Conservation (phyloP, 2,329 filamentous ascomycete species). For the Dactylellina haptotyla region DNA sequence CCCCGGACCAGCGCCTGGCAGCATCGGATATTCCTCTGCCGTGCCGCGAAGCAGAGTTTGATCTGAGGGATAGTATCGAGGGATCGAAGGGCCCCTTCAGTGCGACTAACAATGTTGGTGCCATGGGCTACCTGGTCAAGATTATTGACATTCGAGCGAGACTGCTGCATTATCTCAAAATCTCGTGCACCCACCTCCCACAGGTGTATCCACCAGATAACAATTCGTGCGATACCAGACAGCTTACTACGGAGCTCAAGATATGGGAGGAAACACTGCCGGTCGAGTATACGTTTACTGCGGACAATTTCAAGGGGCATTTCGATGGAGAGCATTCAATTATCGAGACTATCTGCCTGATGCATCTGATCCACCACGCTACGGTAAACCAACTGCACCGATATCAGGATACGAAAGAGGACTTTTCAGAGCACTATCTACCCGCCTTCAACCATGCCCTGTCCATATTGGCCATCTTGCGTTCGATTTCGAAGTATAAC, state of each 20-base stretch:
- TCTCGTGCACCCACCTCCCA: constrained; percentile 43
- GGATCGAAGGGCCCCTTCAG: constrained; percentile 18
- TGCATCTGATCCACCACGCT: constrained; percentile 45
- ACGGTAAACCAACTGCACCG: constrained; percentile 50
- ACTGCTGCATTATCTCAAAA: constrained; percentile 43
- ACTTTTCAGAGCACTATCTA: constrained; percentile 44
- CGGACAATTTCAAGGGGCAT: constrained; percentile 52
- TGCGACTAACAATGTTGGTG: constrained; percentile 27
- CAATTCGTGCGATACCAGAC: constrained; percentile 34
- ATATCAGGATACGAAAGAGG: constrained; percentile 46
- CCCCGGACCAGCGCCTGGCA: constrained; percentile 36
- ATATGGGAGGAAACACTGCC: constrained; percentile 52
- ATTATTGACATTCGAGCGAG: constrained; percentile 41
- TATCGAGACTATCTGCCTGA: constrained; percentile 50
- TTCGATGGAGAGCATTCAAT: constrained; percentile 49
- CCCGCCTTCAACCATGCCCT: constrained; percentile 44
- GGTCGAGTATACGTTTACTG: constrained; percentile 35
- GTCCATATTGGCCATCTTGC: constrained; percentile 35
- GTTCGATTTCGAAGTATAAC: constrained; percentile 46
- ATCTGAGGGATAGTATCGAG: constrained; percentile 29
- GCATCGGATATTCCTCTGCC: constrained; percentile 50
- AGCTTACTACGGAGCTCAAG: constrained; percentile 39
- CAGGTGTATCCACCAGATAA: constrained; percentile 40
- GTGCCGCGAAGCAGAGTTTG: constrained; percentile 42
- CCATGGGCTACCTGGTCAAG: constrained; percentile 46